phyloP scores from a whole-genome alignment of 139 green algal species.

The Zygnema cylindricum region DNA sequence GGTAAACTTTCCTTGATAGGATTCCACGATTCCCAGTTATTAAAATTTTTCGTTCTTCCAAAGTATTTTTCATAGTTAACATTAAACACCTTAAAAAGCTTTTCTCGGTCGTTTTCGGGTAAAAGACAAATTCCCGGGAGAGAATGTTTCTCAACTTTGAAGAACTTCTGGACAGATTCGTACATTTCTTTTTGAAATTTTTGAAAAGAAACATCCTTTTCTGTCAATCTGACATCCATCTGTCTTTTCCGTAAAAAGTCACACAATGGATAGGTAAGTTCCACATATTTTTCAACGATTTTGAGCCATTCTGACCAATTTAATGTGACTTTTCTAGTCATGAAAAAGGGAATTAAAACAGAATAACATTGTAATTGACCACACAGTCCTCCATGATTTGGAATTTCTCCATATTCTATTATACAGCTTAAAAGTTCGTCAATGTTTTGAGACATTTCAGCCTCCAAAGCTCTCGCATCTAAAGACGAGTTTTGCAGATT shows the following conservation, averaged over 20 bases:
- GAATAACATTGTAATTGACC: not conserved
- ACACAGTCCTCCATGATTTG: not conserved
- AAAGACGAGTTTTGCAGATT: too few relatives aligned
- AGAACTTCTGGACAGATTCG: too few relatives aligned
- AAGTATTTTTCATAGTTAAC: not conserved
- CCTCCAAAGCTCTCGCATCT: not conserved
- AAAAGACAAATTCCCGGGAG: not conserved
- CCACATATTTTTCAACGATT: not conserved
- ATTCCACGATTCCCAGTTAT: too few relatives aligned
- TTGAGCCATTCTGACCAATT: not conserved
- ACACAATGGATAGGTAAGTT: not conserved
- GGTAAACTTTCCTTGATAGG: not conserved
- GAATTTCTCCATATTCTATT: not conserved
- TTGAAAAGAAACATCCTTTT: too few relatives aligned
- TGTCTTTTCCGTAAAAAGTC: not conserved
- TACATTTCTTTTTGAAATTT: too few relatives aligned
- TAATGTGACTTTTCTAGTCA: not conserved
- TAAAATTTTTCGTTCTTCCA: too few relatives aligned
- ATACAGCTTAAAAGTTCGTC: not conserved
- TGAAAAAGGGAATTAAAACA: not conserved
- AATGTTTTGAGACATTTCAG: not conserved
- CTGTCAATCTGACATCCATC: not conserved
- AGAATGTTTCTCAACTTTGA: too few relatives aligned
- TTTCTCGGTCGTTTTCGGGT: not conserved
- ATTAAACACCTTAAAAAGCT: not conserved